Percentiles rank a stretch among this genome's conserved stretches.
Conservation (phyloP, 768 basidiomycete species). For the Termitomyces heimii region DNA sequence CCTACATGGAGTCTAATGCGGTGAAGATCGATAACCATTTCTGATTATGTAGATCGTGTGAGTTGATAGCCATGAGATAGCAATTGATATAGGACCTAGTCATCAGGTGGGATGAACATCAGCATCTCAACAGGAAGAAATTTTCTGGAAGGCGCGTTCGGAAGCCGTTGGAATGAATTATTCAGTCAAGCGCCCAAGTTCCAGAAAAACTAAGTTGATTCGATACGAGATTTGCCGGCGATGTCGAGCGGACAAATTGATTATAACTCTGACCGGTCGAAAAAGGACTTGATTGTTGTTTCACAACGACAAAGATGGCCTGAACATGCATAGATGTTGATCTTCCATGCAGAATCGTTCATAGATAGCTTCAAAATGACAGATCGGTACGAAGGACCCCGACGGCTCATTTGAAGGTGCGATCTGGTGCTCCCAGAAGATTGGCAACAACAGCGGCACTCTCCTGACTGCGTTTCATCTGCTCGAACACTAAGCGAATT, state of each 20-base stretch:
- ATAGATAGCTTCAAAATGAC: too few species aligned
- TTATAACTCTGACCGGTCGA: neutral
- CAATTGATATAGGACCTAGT: neutral
- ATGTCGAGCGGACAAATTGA: neutral
- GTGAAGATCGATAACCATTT: neutral
- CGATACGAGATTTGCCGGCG: too few species aligned
- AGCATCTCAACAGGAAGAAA: neutral
- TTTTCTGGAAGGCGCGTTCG: neutral
- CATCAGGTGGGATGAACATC: neutral
- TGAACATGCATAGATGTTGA: neutral
- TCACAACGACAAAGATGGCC: too few species aligned
- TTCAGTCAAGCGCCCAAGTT: too few species aligned
- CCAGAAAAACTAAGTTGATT: neutral
- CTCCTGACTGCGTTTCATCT: slow-evolving; percentile 47
- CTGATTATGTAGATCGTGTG: neutral
- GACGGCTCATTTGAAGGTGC: slow-evolving; percentile 11
- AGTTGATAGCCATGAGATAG: neutral
- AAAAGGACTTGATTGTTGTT: neutral
- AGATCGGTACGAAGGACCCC: neutral
- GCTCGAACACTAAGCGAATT: slow-evolving; percentile 43
- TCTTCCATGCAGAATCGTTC: neutral
- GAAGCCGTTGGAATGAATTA: neutral
- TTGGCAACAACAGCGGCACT: slow-evolving; percentile 47
- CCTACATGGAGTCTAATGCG: neutral
- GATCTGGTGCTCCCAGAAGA: slow-evolving; percentile 1